phyloP scores from a whole-genome alignment of 1,284 basidiomycete species.

The Ustilago vetiveriae region DNA sequence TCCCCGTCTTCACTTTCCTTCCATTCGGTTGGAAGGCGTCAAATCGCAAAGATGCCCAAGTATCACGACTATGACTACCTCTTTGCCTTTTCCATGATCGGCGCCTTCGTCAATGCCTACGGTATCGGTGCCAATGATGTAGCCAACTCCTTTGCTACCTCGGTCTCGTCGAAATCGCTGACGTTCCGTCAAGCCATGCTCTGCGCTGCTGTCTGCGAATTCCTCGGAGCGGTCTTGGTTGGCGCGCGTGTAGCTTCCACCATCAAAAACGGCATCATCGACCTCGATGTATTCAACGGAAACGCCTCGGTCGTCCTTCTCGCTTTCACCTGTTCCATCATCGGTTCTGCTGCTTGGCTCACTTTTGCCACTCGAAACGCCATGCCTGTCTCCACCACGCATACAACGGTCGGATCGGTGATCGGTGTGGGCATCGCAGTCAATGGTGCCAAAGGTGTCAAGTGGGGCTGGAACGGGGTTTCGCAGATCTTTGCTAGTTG shows the following conservation, averaged over 20 bases:
- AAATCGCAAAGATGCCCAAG: conserved; percentile 35
- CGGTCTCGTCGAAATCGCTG: conserved; percentile 44
- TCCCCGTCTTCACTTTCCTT: no score
- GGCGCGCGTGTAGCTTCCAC: conserved; percentile 47
- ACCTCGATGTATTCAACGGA: conserved; percentile 33
- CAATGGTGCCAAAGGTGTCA: conserved; percentile 25
- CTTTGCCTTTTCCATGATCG: conserved; percentile 45
- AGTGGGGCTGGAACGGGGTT: conserved; percentile 49
- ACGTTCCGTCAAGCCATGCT: conserved; percentile 46
- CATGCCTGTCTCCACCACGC: conserved; percentile 53
- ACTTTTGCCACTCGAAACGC: conserved; percentile 41
- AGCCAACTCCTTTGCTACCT: conserved; percentile 53
- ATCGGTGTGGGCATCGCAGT: conserved; percentile 49
- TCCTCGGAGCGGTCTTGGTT: conserved; percentile 47
- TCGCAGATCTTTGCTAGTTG: conserved; percentile 46
- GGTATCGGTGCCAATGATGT: conserved; percentile 56
- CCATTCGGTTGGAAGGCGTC: no score
- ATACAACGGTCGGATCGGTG: conserved; percentile 45
- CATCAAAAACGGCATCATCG: conserved; percentile 52
- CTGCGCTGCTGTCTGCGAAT: conserved; percentile 41
- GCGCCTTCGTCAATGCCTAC: conserved; percentile 41
- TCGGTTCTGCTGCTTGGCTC: conserved; percentile 45
- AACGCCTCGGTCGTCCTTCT: conserved; percentile 40
- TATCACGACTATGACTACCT: conserved; percentile 49
- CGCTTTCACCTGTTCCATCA: conserved; percentile 48